phyloP scores from a whole-genome alignment of 345 rosid species.

The Eucalyptus marginata region DNA sequence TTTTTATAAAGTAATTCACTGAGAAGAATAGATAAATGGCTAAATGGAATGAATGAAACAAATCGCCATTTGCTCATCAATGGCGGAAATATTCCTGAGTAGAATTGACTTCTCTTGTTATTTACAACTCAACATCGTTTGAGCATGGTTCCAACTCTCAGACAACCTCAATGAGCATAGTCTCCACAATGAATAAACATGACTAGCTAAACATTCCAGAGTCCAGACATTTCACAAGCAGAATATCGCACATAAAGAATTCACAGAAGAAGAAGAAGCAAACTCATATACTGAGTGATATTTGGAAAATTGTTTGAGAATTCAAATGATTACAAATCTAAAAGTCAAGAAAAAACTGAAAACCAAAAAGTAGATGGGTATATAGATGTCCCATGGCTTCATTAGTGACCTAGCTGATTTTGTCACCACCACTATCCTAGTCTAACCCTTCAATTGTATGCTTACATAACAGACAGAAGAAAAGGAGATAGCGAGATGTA shows the following conservation, averaged over 20 bases:
- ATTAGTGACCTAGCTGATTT: not conserved
- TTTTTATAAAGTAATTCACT: not conserved
- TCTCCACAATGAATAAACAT: not conserved
- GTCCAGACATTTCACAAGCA: not conserved
- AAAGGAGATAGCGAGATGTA: not conserved
- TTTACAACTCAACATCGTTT: not conserved
- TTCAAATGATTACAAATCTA: not conserved
- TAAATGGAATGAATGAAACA: not conserved
- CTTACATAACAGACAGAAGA: not conserved
- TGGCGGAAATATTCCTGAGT: not conserved
- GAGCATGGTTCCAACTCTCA: not conserved
- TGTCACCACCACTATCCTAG: not conserved
- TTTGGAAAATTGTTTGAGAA: not conserved
- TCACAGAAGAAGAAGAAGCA: not conserved
- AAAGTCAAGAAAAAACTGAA: not conserved
- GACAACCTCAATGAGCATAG: not conserved
- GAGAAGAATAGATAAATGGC: not conserved
- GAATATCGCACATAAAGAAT: not conserved
- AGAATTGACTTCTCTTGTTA: not conserved
- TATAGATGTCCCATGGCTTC: not conserved
- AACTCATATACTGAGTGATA: not conserved
- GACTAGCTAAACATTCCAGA: not conserved
- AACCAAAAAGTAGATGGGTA: not conserved
- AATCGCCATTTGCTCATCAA: not conserved
- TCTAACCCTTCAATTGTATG: not conserved